These are phyloP conservation scores for Fusarium liriodendri DNA, from an alignment of 2,329 filamentous ascomycete genomes.

Conservation along the genomic window DNA sequence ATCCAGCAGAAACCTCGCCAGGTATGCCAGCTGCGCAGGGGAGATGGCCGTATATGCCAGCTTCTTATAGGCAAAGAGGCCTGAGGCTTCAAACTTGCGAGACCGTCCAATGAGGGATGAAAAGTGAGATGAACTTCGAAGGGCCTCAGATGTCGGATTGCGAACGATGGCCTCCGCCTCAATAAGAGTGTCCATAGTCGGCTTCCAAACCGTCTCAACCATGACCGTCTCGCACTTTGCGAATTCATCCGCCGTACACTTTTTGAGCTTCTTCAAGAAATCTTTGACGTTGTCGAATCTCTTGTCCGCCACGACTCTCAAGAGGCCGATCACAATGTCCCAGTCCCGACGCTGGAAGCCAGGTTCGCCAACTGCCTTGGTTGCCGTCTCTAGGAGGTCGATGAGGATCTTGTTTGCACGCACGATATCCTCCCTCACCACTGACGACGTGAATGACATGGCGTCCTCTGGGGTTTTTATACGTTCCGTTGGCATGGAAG, in stretches of 20 bases:
- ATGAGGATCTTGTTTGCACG: conserved; percentile 29
- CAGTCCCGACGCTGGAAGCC: conserved; percentile 17
- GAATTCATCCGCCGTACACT: neutral
- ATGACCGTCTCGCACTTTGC: conserved; percentile 8
- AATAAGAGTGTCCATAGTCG: conserved; percentile 45
- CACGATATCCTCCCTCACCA: conserved; percentile 6
- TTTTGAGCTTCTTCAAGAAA: conserved; percentile 8
- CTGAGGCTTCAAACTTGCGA: neutral
- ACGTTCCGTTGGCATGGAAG: conserved; percentile 18
- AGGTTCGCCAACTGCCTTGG: conserved; percentile 21
- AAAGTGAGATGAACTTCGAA: neutral
- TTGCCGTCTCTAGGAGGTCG: conserved; percentile 25
- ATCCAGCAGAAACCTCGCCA: conserved; percentile 34
- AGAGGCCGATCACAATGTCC: conserved; percentile 13
- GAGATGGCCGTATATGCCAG: conserved; percentile 2
- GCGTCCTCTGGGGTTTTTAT: conserved; percentile 4
- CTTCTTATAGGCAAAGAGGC: conserved; percentile 23
- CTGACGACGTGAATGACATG: neutral
- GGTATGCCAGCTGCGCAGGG: conserved; percentile 18
- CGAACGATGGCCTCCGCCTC: conserved; percentile 33
- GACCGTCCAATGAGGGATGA: neutral
- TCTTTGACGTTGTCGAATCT: conserved; percentile 3
- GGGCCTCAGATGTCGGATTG: conserved; percentile 8
- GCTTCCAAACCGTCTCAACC: conserved; percentile 44
- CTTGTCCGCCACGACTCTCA: neutral